phyloP scores from a whole-genome alignment of 257 asterid genomes.

The Cordia subcordata region DNA sequence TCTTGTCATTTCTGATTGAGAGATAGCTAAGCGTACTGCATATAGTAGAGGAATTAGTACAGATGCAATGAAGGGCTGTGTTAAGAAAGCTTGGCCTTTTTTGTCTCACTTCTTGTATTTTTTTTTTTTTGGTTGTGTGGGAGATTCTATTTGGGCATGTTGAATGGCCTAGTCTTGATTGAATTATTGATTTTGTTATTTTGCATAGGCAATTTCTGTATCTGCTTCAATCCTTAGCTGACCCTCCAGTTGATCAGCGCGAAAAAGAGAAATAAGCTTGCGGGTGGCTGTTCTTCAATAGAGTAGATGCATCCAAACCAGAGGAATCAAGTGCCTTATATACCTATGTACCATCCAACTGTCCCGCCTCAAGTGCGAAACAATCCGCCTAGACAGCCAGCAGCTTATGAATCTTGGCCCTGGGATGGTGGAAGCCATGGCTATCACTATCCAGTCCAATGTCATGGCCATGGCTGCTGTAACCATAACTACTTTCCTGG shows the following conservation, averaged over 20 bases:
- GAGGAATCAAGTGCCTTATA: slow-evolving; percentile 30
- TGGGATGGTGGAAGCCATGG: slow-evolving; percentile 35
- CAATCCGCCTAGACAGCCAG: slow-evolving; percentile 25
- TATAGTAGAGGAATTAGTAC: too few species aligned
- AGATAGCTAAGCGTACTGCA: too few species aligned
- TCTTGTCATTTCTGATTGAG: too few species aligned
- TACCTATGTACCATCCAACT: slow-evolving; percentile 30
- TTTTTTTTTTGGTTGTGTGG: too few species aligned
- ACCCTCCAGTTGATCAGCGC: not conserved
- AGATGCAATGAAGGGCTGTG: too few species aligned
- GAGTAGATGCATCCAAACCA: slow-evolving; percentile 31
- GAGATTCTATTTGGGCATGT: too few species aligned
- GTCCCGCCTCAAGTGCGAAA: slow-evolving; percentile 23
- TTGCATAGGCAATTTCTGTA: not conserved
- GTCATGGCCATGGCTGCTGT: slow-evolving; percentile 47
- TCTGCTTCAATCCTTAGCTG: not conserved
- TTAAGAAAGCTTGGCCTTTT: too few species aligned
- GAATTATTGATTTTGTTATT: not conserved
- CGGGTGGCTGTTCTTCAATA: too few species aligned
- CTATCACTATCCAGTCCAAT: slow-evolving; percentile 21
- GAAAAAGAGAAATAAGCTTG: not conserved
- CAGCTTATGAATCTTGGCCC: slow-evolving; percentile 35
- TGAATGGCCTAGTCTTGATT: too few species aligned
- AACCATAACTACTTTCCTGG: slow-evolving; percentile 27
- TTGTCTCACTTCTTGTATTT: too few species aligned